Evolutionary conservation across 345 rosid genomes (phyloP), one percentile per base, ranked within the genome.

Genomic region (Euphorbia lathyris): DNA sequence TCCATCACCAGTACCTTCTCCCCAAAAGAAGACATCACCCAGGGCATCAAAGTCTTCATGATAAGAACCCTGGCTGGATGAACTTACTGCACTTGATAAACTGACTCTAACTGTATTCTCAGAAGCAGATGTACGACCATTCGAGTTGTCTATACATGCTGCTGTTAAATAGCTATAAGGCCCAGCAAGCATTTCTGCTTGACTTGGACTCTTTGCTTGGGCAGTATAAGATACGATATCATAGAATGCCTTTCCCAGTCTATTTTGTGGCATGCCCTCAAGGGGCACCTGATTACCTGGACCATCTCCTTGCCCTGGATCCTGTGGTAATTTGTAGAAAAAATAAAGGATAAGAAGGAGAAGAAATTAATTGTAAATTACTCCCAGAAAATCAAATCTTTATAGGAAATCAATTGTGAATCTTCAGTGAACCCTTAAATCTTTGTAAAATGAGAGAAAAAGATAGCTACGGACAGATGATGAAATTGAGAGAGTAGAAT

Each of bases 1-100:
- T 71, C 93, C 93, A 43, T 80, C 84, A 20, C 82, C 79, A 73
- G 74, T 68, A 73, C 90, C 89, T 87, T 90, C 92, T 82, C 98
- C 98, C 98, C 98, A 93, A 7, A 87, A 74, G 80, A 87, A 91
- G 80, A 88, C 88, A 80, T 93, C 98, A 60, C 94, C 91, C 52
- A 93, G 58, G 58, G 92, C 88, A 85, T 93, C 93, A 74, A 86
- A 88, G 69, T 86, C 96, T 71, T 87, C 94, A 63, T 71, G 91
- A 74, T 9, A 85, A 48, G 98, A 91, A 59, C 94, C 90, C 20
- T 89, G 98, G 84, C 97, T 93, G 38, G 92, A 91, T 23, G 91
- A 89, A 68, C 98, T 93, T 30, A 89, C 80, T 67, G 82, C 91
- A 78, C 94, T 91, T 19, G 97, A 93, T 79, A 88, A 80, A 78